Evolutionary conservation across 169 alveolate genomes (phyloP).

Genomic region (Cyclospora cayetanensis): DNA sequence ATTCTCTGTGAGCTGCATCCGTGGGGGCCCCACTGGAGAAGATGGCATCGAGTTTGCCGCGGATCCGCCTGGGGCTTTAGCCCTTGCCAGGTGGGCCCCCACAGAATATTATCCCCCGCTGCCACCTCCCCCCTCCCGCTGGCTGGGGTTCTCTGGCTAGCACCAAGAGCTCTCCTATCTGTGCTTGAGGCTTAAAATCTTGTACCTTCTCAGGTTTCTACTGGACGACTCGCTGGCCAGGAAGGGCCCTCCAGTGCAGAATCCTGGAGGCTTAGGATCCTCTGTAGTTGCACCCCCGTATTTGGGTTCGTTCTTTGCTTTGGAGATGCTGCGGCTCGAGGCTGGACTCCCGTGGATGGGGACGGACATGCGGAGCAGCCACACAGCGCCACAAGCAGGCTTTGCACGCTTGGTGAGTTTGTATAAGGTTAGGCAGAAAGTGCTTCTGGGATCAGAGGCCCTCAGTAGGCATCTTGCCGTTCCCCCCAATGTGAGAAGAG

Average conservation of each 20-base stretch:
- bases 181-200: too few relatives aligned
- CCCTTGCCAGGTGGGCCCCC: too few relatives aligned
- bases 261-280: not conserved
- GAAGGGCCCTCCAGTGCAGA: not conserved
- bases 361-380: slow-evolving; percentile 41
- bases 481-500: not conserved
- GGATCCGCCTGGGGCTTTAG: not conserved
- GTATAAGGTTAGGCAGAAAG: slow-evolving; percentile 52
- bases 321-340: slow-evolving; percentile 72
- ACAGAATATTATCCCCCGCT: too few relatives aligned
- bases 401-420: slow-evolving; percentile 41
- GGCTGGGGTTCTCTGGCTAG: too few relatives aligned
- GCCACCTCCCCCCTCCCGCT: too few relatives aligned
- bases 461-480: slow-evolving; percentile 21
- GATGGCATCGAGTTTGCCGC: not conserved
- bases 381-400: slow-evolving; percentile 53
- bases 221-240: not conserved
- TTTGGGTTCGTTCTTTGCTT: not conserved
- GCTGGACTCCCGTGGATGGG: slow-evolving; percentile 71
- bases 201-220: not conserved
- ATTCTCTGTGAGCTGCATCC: not conserved
- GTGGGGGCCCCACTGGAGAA: slow-evolving; percentile 25
- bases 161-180: too few relatives aligned
- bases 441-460: slow-evolving; percentile 44
- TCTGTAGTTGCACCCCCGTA: not conserved